Evolutionary conservation across 306 rosid genomes (phyloP), one percentile per base, ranked within the genome.

Genomic region (Acacia melanoxylon): DNA sequence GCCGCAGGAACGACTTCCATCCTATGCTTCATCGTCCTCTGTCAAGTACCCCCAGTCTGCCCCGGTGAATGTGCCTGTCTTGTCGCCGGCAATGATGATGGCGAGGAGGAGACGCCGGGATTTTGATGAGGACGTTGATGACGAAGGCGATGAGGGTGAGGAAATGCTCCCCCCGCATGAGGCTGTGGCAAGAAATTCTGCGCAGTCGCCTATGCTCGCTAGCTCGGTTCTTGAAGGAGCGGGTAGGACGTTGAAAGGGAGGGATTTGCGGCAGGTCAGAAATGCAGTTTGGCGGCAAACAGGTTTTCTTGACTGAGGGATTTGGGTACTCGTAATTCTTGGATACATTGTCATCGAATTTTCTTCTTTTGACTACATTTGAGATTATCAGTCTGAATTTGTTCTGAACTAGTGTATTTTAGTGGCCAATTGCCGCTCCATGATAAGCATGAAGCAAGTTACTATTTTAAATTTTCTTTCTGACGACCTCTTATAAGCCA

Each of bases 141-240:
- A 67, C 8, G 83, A 75, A 3, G 75, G 13, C 13, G 58, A 42
- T 71, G 75, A 45, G 19, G 91, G 81, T 25, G 85, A 87, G 6
- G 94, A 91, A 85, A 86, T 88, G 84, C 83, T 94, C 77, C 97
- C 98, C 14, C 98, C 98, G 31, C 97, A 92, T 62, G 93, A 90
- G 89, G 86, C 85, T 40, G 92, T 92, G 13, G 91, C 91, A 0
- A 87, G 89, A 45, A 89, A 87, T 25, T 73, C 75, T 54, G 81
- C 88, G 27, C 88, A 76, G 56, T 44, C 58, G 58, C 75, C 75
- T 24, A 25, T 71, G 75, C 56, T 44, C 19, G 85, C 98, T 24
- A 90, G 51, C 76, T 94, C 98, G 14, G 92, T 92, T 63, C 94
- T 94, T 0, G 98, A 92, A 86, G 98, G 98, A 3, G 93, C 78